Evolutionary conservation across 2,329 filamentous ascomycete genomes (phyloP).

Genomic region (Colletotrichum acutatum): DNA sequence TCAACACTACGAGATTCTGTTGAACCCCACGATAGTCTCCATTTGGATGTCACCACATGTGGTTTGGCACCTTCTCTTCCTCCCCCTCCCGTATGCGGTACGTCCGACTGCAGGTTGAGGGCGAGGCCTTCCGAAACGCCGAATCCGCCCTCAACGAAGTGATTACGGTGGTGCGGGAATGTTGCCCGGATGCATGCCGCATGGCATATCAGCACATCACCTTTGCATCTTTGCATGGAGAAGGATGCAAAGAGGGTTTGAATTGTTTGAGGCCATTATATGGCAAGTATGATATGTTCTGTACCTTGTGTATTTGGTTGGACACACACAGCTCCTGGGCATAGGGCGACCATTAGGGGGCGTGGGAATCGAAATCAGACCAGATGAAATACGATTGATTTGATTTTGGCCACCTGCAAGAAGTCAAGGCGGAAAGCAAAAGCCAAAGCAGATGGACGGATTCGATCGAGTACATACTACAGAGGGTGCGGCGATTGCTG

Average conservation of each 20-base stretch:
- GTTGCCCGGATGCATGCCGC: slow-evolving; percentile 10
- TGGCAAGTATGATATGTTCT: too few species aligned
- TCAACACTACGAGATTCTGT: neutral
- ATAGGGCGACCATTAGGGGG: neutral
- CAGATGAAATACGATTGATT: neutral
- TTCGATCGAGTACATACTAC: neutral
- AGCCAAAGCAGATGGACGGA: neutral
- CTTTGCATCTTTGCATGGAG: slow-evolving; percentile 1
- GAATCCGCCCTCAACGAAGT: neutral
- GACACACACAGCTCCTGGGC: too few species aligned
- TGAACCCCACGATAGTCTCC: slow-evolving; percentile 20
- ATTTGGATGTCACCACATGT: slow-evolving; percentile 22
- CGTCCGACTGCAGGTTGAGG: neutral
- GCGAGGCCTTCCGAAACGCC: neutral
- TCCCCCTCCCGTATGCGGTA: neutral
- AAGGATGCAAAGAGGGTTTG: neutral
- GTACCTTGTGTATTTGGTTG: too few species aligned
- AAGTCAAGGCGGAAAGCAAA: neutral
- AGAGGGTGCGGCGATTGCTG: neutral
- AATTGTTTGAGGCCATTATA: neutral
- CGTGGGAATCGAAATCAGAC: neutral
- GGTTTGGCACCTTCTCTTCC: neutral
- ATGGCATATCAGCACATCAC: neutral
- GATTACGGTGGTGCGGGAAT: neutral
- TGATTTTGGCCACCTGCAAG: neutral